A percentile compares a stretch with the other conserved stretches of the same genome.
Conservation (phyloP, 495 filamentous ascomycete genomes). For the Hypoxylon subgilvum region DNA sequence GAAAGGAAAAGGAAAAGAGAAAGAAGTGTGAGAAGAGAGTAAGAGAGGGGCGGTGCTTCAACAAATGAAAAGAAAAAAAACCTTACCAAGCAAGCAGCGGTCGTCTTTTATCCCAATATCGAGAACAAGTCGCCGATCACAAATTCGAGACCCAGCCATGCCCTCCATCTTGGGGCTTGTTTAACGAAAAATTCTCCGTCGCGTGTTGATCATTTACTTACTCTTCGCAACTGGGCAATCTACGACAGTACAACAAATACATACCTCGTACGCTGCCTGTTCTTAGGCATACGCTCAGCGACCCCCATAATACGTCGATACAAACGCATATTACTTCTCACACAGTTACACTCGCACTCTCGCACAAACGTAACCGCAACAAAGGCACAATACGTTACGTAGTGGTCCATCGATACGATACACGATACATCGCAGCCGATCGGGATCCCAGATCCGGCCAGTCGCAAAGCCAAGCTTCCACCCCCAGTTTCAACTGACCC, state of each 20-base stretch:
- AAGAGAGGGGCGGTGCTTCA: background rate
- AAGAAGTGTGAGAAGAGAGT: background rate
- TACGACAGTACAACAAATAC: slow-evolving; percentile 1
- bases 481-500: slow-evolving; percentile 14
- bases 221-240: slow-evolving; percentile 11
- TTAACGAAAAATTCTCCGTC: slow-evolving; percentile 36
- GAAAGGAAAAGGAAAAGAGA: background rate
- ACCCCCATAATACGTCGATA: slow-evolving; percentile 3
- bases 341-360: background rate
- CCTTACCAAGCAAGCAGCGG: background rate
- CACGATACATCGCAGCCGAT: slow-evolving; percentile 15
- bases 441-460: slow-evolving; percentile 22
- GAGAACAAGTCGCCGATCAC: slow-evolving; percentile 32
- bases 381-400: slow-evolving; percentile 30
- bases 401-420: slow-evolving; percentile 2
- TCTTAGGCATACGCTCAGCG: background rate
- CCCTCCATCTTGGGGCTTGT: slow-evolving; percentile 11
- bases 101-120: slow-evolving; percentile 24
- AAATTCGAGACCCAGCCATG: slow-evolving; percentile 38
- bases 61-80: background rate
- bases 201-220: slow-evolving; percentile 35
- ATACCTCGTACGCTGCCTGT: background rate
- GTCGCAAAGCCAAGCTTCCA: slow-evolving; percentile 13
- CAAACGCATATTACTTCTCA: slow-evolving; percentile 17
- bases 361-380: slow-evolving; percentile 9